A percentile compares a stretch with the other conserved stretches of the same genome.
Evolutionary conservation across 2,329 filamentous ascomycete species (phyloP).

Genomic region (Knufia petricola): DNA sequence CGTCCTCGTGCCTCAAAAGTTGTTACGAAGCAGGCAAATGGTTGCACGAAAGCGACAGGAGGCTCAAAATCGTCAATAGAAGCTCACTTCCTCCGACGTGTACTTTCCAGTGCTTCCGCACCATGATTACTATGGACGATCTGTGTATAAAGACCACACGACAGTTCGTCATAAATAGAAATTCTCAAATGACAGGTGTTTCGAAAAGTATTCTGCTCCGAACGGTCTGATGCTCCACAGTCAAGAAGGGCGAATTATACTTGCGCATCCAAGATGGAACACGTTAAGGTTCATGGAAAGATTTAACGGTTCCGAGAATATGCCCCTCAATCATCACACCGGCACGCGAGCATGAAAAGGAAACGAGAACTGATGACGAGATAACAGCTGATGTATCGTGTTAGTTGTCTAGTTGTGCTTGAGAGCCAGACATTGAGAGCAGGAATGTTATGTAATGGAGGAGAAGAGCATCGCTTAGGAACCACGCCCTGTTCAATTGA

Average conservation of each 20-base stretch:
- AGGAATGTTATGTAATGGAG: too few species aligned
- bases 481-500: not conserved
- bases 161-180: too few species aligned
- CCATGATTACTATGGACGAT: too few species aligned
- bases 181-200: not conserved
- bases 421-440: too few species aligned
- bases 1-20: constrained; percentile 7
- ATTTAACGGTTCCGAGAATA: not conserved
- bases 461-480: not conserved
- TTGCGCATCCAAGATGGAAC: not conserved
- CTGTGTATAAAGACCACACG: too few species aligned
- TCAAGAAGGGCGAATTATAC: not conserved
- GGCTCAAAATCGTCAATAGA: too few species aligned
- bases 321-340: not conserved
- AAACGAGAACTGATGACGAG: not conserved
- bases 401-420: not conserved
- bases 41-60: not conserved
- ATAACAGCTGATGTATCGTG: too few species aligned
- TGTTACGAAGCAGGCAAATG: not conserved
- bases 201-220: not conserved
- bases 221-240: not conserved
- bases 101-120: too few species aligned
- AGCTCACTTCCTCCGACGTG: too few species aligned
- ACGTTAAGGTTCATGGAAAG: not conserved
- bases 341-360: not conserved